Conservation (phyloP, 1,284 basidiomycete species). For the Phenoliferia sp. region DNA sequence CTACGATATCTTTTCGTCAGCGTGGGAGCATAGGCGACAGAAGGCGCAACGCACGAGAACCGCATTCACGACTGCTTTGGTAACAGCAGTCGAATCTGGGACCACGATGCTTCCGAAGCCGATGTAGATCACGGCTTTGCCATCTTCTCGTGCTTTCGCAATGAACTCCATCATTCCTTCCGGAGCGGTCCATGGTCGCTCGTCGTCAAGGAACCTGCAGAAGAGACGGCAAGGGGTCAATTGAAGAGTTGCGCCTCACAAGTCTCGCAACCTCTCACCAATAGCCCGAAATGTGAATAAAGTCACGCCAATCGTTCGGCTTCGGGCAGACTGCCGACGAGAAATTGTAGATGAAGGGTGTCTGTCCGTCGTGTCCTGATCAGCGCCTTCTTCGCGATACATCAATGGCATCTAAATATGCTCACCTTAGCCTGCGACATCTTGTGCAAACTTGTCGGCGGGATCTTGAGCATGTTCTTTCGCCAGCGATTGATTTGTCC, state of each 20-base stretch:
- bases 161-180: slow-evolving; percentile 74
- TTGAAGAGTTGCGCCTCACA: neutral
- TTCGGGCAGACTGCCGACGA: slow-evolving; percentile 57
- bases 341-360: slow-evolving; percentile 13
- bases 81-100: slow-evolving; percentile 87
- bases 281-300: slow-evolving; percentile 91
- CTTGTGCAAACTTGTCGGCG: slow-evolving; percentile 77
- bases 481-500: slow-evolving; percentile 94
- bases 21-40: neutral
- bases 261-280: slow-evolving; percentile 50
- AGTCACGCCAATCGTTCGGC: slow-evolving; percentile 93
- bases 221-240: neutral
- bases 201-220: slow-evolving; percentile 47
- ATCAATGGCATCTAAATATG: slow-evolving; percentile 53
- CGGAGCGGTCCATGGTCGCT: slow-evolving; percentile 74
- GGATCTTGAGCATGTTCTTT: slow-evolving; percentile 65
- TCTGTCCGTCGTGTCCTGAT: too few species aligned
- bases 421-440: slow-evolving; percentile 85
- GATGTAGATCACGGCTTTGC: slow-evolving; percentile 74
- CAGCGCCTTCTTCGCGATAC: neutral
- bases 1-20: neutral
- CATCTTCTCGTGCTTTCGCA: slow-evolving; percentile 60
- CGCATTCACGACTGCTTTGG: slow-evolving; percentile 80
- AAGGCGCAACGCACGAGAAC: slow-evolving; percentile 48
- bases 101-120: slow-evolving; percentile 95